A percentile compares a stretch with the other conserved stretches of the same genome.
Conservation (phyloP, 192 early-diverging fungal species). For the Haplosporangium gracile region DNA sequence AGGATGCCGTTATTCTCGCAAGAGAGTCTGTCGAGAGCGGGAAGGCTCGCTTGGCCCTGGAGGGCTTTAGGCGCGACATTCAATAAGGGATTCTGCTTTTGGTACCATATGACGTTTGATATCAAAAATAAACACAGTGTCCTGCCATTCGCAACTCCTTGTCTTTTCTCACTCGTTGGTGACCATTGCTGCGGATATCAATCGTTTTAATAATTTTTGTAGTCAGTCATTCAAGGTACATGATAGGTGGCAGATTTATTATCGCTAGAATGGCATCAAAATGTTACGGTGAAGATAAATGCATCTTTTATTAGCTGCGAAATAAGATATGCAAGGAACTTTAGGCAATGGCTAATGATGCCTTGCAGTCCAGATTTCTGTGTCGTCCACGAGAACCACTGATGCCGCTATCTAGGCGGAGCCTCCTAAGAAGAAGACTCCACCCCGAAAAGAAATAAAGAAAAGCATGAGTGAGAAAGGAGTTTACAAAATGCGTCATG, state of each 20-base stretch:
- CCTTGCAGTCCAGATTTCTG: not conserved
- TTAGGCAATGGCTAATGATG: not conserved
- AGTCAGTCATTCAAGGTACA: too few species aligned
- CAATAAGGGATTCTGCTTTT: slow-evolving; percentile 10
- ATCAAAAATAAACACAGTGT: slow-evolving; percentile 7
- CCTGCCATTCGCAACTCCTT: not conserved
- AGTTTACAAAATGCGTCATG: not conserved
- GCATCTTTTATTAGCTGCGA: not conserved
- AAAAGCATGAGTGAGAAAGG: not conserved
- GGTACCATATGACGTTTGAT: not conserved
- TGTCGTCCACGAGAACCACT: not conserved
- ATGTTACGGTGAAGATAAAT: too few species aligned
- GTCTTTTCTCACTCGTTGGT: too few species aligned
- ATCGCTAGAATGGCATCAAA: too few species aligned
- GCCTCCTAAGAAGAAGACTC: not conserved
- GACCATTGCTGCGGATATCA: too few species aligned
- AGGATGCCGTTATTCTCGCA: slow-evolving; percentile 85
- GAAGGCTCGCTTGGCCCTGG: slow-evolving; percentile 72
- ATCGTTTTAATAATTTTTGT: too few species aligned
- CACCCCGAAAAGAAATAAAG: not conserved
- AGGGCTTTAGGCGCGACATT: slow-evolving; percentile 72
- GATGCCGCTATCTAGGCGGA: not conserved
- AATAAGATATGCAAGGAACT: not conserved
- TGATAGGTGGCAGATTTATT: too few species aligned
- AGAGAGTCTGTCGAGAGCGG: slow-evolving; percentile 79